Base-by-base conservation (phyloP, 768 basidiomycete genomes). In the Mycena olivaceomarginata region DNA sequence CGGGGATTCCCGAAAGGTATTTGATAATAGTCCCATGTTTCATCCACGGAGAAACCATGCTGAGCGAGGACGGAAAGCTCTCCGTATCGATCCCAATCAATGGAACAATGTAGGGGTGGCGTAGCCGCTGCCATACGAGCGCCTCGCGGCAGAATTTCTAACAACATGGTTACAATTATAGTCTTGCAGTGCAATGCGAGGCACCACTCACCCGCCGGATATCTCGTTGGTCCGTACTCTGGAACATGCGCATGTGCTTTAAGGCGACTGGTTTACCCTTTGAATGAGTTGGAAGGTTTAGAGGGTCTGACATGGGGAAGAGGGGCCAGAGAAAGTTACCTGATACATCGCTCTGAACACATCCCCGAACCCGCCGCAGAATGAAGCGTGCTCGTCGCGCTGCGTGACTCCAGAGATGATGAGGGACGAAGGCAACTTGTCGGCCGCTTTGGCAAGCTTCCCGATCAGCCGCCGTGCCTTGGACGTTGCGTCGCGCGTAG, bases 21-120 rank as follows among this genome's bases (percentile, higher is more conserved):
- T 75, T 72, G 41, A 79, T 79, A 4, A 81, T 74, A 4, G 78
- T 82, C 0, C 83, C 82, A 65, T 83, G 81, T n/a, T 79, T 67
- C 83, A 83, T 83, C 80, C 81, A 83, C 1, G 82, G 83, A 37
- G 82, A 83, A 40, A 83, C 79, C 63, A 83, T 60, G 65, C 81
- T 80, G 31, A 80, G 67, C 2, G 62, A 66, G 0, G 81, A 79
- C 5, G 70, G 46, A 69, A 82, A 82, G 7, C 74, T 62, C 37
- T 79, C 78, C n/a, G 70, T 75, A 59, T 79, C 76, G 22, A 83
- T 79, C 7, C 82, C 82, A 43, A 79, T 74, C 25, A 83, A 67
- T 0, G 81, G 81, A 0, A 82, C 67, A 8, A 83, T 79, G 53
- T 79, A 74, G 2, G 59, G 70, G 69, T 82, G 77, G 15, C 69